A percentile compares a stretch with the other conserved stretches of the same genome.
Evolutionary conservation across 2,329 filamentous ascomycete species (phyloP).

Genomic region (Phialemoniopsis sp.): DNA sequence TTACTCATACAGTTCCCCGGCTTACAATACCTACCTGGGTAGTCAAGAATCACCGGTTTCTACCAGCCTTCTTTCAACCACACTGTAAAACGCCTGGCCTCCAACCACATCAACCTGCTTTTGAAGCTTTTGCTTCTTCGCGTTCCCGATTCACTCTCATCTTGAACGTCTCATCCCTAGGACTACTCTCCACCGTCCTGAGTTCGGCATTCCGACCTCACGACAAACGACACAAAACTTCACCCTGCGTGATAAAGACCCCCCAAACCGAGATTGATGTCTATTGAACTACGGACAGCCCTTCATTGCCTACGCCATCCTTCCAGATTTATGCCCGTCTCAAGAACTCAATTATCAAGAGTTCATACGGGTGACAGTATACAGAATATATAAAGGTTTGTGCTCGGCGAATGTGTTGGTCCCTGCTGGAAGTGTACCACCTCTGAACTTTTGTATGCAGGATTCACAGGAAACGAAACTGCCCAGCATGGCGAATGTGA

Average conservation of each 20-base stretch:
- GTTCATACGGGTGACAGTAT: slow-evolving; percentile 55
- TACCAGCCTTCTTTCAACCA: too few relatives aligned
- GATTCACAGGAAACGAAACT: slow-evolving; percentile 2
- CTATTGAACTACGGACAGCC: slow-evolving; percentile 52
- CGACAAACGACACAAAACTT: neutral
- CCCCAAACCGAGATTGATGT: slow-evolving; percentile 48
- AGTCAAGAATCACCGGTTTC: too few relatives aligned
- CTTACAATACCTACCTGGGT: too few relatives aligned
- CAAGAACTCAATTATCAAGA: slow-evolving; percentile 49
- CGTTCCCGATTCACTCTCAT: too few relatives aligned
- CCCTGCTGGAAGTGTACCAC: slow-evolving; percentile 1
- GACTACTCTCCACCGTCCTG: too few relatives aligned
- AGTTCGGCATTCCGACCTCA: too few relatives aligned
- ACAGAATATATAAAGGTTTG: slow-evolving; percentile 41
- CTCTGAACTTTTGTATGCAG: neutral
- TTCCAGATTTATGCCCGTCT: slow-evolving; percentile 53
- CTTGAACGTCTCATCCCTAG: too few relatives aligned
- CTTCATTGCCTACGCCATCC: slow-evolving; percentile 53
- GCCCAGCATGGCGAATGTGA: slow-evolving; percentile 39
- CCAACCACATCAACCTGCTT: too few relatives aligned
- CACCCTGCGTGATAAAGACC: neutral
- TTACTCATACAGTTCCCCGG: too few relatives aligned
- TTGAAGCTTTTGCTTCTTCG: too few relatives aligned
- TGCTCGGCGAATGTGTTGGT: too few relatives aligned
- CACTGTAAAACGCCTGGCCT: too few relatives aligned